These are phyloP conservation scores for Mentha longifolia DNA, from an alignment of 257 asterid genomes.

Conservation along the genomic window DNA sequence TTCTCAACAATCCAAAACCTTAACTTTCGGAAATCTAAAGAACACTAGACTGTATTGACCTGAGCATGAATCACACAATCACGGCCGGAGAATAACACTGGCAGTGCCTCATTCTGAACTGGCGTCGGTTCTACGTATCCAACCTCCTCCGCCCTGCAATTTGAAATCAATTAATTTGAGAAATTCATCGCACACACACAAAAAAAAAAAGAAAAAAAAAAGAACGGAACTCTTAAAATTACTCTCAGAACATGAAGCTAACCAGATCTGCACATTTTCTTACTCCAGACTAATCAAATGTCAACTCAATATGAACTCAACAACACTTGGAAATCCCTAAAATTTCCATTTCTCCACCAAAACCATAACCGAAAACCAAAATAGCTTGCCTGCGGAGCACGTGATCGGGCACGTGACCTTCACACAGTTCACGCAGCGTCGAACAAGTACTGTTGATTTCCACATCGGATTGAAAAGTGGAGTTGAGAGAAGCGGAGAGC, in stretches of 20 bases:
- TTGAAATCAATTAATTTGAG: no score
- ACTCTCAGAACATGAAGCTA: neutral
- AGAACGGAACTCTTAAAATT: neutral
- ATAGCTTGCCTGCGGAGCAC: conserved; percentile 63
- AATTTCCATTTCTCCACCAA: neutral
- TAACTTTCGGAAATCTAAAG: conserved; percentile 15
- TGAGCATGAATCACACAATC: conserved; percentile 95
- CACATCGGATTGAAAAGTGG: conserved; percentile 38
- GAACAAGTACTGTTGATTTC: conserved; percentile 30
- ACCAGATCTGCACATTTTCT: conserved; percentile 4
- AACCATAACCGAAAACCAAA: conserved; percentile 15
- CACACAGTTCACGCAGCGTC: conserved; percentile 64
- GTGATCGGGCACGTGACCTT: conserved; percentile 83
- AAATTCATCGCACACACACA: no score
- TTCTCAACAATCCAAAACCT: conserved; percentile 24
- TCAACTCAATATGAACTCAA: conserved; percentile 14
- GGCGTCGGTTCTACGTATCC: conserved; percentile 73
- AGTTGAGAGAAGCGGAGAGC: conserved; percentile 47
- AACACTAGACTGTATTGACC: conserved; percentile 47
- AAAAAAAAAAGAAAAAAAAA: no score
- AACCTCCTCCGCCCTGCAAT: conserved; percentile 84
- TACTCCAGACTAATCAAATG: conserved; percentile 14
- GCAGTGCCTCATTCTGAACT: conserved; percentile 77
- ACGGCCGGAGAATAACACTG: conserved; percentile 74
- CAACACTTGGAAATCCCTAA: conserved; percentile 13